phyloP scores from a whole-genome alignment of 2,329 filamentous ascomycete species.

The Graphiopsis chlorocephala region DNA sequence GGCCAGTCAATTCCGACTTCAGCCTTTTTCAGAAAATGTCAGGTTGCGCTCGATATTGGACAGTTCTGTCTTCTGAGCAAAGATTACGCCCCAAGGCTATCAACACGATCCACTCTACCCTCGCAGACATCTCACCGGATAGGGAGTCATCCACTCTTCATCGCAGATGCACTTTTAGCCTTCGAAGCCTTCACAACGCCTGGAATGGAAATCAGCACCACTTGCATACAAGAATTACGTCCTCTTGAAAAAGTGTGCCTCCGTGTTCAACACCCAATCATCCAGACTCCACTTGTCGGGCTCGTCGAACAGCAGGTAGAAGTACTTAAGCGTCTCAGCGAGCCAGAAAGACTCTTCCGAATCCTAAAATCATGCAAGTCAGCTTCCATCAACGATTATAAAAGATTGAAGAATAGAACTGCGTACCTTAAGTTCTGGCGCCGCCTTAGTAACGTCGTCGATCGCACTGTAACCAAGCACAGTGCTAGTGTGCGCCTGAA shows the following conservation, averaged over 20 bases:
- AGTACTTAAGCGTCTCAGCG: slow-evolving; percentile 89
- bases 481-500: slow-evolving; percentile 65
- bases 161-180: too few relatives aligned
- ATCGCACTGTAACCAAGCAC: slow-evolving; percentile 69
- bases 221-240: not conserved
- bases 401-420: not conserved
- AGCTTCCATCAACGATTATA: not conserved
- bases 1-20: too few relatives aligned
- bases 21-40: too few relatives aligned
- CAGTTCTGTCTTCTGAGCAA: too few relatives aligned
- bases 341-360: slow-evolving; percentile 37
- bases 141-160: too few relatives aligned
- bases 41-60: too few relatives aligned
- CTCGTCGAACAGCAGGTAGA: slow-evolving; percentile 75
- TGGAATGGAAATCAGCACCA: too few relatives aligned
- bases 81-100: too few relatives aligned
- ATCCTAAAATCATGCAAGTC: slow-evolving; percentile 2
- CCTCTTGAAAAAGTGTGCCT: slow-evolving; percentile 49
- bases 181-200: too few relatives aligned
- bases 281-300: slow-evolving; percentile 65
- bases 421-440: slow-evolving; percentile 41
- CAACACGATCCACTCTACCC: too few relatives aligned
- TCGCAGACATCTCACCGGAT: too few relatives aligned
- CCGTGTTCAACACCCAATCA: slow-evolving; percentile 63
- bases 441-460: slow-evolving; percentile 55